Base-by-base conservation (phyloP, 108 stramenopile species). In the Fistulifera pelliculosa region DNA sequence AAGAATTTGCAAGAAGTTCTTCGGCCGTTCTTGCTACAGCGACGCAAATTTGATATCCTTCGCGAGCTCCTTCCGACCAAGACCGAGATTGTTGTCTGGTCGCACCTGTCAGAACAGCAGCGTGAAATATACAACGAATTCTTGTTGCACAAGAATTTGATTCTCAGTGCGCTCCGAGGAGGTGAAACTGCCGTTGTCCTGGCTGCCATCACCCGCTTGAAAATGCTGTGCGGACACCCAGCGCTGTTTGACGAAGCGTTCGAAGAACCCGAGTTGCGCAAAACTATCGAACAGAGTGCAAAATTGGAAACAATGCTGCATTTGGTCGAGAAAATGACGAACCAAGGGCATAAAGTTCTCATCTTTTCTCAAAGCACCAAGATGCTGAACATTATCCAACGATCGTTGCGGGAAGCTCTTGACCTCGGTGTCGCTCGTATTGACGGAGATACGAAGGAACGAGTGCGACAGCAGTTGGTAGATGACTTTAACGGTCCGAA, bases 281-380 rank as follows among this genome's bases (percentile, higher is more conserved):
- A 8, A 35, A 35, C 31, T 8, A 31, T 82, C 13, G 25, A 58
- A 24, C 60, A 77, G 31, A 81, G 77, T 28, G 56, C 83, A 15
- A 96, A 96, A 52, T 67, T 96, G 4, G 60, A 76, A 45, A 77
- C 92, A 0, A 64, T 94, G 39, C 56, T 82, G 25, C 27, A 60
- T 22, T 61, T 96, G 17, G 42, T 96, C 0, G 40, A 63, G 26
- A 43, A 68, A 13, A 70, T 96, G 12, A 60, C 67, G 17, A 57
- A 55, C 25, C 49, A 77, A 18, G 88, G 86, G 0, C 95, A 95
- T 73, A 76, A 92, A 23, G 73, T 85, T 19, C 64, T 99, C 1
- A 67, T 99, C 27, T 94, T 96, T 56, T 93, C 90, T n/a, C 89
- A 93, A 48, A 94, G 77, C 61, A 96, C 96, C 10, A 85, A 79